Evolutionary conservation across 2,329 filamentous ascomycete genomes (phyloP).

Genomic region (Colletotrichum ledebouriae): DNA sequence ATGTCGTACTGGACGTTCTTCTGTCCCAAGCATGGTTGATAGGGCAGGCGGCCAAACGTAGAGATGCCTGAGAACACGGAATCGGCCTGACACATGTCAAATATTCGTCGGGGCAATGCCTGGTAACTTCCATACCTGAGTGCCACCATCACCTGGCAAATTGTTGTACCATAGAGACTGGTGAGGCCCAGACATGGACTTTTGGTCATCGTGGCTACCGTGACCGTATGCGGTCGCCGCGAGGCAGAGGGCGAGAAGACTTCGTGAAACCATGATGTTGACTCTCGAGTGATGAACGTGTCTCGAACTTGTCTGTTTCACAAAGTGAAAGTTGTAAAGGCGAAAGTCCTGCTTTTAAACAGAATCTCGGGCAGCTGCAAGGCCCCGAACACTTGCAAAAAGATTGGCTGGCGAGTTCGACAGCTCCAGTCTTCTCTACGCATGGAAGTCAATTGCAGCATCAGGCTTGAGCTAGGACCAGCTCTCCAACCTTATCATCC

Average conservation of each 20-base stretch:
- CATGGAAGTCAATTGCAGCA: conserved; percentile 17
- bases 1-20: conserved; percentile 83
- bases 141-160: conserved; percentile 86
- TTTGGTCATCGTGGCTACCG: conserved; percentile 68
- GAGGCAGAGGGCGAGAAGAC: conserved; percentile 55
- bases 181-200: conserved; percentile 75
- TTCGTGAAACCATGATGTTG: conserved; percentile 48
- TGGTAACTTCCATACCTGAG: conserved; percentile 67
- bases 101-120: conserved; percentile 12
- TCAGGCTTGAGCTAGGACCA: conserved; percentile 21
- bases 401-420: conserved; percentile 30
- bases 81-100: conserved; percentile 71
- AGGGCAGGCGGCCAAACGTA: conserved; percentile 84
- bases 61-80: conserved; percentile 91
- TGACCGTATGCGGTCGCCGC: conserved; percentile 70
- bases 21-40: conserved; percentile 81
- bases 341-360: conserved; percentile 31
- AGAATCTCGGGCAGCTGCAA: conserved; percentile 28
- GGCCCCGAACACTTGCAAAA: neutral
- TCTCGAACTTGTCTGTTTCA: neutral
- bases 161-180: conserved; percentile 86
- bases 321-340: neutral
- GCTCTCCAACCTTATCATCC: conserved; percentile 37
- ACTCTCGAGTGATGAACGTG: conserved; percentile 5
- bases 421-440: conserved; percentile 29